Base-by-base conservation (phyloP, 2,329 filamentous ascomycete species). In the Fusarium duplospermum region DNA sequence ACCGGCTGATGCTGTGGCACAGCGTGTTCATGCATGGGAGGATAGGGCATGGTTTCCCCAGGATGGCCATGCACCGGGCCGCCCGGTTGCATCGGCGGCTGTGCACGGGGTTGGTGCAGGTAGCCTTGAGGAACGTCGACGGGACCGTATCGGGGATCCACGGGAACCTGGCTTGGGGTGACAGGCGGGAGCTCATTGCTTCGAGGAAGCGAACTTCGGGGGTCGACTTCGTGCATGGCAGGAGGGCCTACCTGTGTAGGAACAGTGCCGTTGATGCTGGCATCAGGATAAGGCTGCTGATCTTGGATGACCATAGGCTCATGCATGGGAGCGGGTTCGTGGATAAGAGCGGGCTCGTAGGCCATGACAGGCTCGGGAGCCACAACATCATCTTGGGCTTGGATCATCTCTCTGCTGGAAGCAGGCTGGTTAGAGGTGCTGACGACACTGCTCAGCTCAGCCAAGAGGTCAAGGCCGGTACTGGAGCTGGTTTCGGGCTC, bases 371-470 rank as follows among this genome's bases (percentile, higher is more conserved):
- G 40, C 11, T 75, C 71, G 9, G 52, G 18, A 27, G 27, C 52
- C 27, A 38, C 33, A 24, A 56, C 24, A 47, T 47, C 20, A 8
- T 64, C 67, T 16, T 74, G 64, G 20, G 45, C 22, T 62, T 52
- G 27, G 22, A 47, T 24, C 27, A 31, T 27, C 13, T 72, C 69
- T 54, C 54, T 62, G 11, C 64, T 29, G 3, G 62, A 69, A 20
- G 67, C 62, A 20, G 77, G 64, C 20, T 74, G 76, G 5, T 77
- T 76, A 7, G 79, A 73, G 27, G 76, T 75, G 33, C 76, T 75
- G 42, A 81, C 79, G 16, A 82, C 72, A 24, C 79, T 79, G 76
- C 82, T 83, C 40, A 84, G 61, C 67, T 82, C 77, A 13, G 83
- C 82, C 29, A 84, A 75, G 9, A 82, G 68, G 66, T 81, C 81